Evolutionary conservation across 1,139 yeast species (phyloP).

Genomic region (Blastobotrys illinoisensis): DNA sequence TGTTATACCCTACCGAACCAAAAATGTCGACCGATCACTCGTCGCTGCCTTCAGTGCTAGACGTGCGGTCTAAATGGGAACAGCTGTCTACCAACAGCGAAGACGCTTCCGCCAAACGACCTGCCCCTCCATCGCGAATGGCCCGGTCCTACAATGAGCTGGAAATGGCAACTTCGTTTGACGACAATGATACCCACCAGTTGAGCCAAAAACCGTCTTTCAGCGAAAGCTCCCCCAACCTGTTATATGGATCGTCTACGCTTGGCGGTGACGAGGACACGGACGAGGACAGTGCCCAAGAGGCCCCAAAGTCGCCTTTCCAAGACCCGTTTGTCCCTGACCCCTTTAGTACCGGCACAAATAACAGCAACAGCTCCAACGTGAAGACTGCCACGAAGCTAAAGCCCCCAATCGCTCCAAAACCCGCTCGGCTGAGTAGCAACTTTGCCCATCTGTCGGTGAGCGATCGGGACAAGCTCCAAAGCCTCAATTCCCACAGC

Average conservation of each 20-base stretch:
- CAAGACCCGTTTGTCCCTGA: neutral
- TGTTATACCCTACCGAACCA: neutral
- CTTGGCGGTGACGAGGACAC: neutral
- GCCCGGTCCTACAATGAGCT: neutral
- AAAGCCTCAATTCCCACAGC: constrained; percentile 4
- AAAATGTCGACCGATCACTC: constrained; percentile 22
- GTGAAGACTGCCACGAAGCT: constrained; percentile 2
- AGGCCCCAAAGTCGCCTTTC: neutral
- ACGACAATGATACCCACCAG: neutral
- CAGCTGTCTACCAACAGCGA: constrained; percentile 13
- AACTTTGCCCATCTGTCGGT: constrained; percentile 1
- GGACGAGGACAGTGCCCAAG: neutral
- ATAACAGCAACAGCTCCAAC: neutral
- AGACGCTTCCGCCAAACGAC: neutral
- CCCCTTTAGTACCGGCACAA: neutral
- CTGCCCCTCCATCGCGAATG: neutral
- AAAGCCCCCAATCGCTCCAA: constrained; percentile 14
- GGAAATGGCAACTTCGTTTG: neutral
- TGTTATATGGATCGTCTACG: neutral
- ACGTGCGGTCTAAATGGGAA: constrained; percentile 25
- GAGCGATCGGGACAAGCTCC: constrained; percentile 6
- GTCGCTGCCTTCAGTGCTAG: constrained; percentile 25
- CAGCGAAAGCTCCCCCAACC: neutral
- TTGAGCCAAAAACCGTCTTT: neutral
- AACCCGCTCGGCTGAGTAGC: constrained; percentile 14